Conservation (phyloP, 371 early-diverging fungal species). For the Mucor mucedo region DNA sequence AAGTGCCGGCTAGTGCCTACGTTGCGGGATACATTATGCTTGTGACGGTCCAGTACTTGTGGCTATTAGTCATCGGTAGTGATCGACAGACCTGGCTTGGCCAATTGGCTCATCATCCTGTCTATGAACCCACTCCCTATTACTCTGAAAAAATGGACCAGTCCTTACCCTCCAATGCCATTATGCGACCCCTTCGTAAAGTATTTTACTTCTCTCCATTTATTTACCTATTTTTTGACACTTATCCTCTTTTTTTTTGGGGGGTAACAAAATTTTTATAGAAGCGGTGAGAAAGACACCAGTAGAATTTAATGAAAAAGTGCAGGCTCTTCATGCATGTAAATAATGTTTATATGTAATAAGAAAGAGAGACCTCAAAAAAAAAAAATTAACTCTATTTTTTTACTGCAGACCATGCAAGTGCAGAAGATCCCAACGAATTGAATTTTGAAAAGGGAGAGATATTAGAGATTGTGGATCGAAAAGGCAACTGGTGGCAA, state of each 20-base stretch:
- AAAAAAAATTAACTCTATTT: not conserved
- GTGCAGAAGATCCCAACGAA: constrained; percentile 85
- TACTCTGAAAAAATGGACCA: constrained; percentile 12
- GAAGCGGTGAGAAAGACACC: constrained; percentile 7
- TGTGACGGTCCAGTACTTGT: constrained; percentile 41
- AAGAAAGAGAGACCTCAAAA: constrained; percentile 38
- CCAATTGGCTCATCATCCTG: constrained; percentile 1
- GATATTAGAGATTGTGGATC: constrained; percentile 78
- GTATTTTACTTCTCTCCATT: too few relatives aligned
- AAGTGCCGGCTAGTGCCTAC: constrained; percentile 36
- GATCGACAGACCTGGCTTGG: constrained; percentile 39
- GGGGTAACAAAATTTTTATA: too few relatives aligned
- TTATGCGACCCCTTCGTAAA: not conserved
- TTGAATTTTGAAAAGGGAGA: constrained; percentile 85
- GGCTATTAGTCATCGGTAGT: constrained; percentile 48
- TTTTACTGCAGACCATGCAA: constrained; percentile 69
- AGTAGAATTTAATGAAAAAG: constrained; percentile 36
- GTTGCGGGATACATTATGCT: constrained; percentile 45
- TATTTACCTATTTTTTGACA: too few relatives aligned
- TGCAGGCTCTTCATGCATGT: constrained; percentile 32
- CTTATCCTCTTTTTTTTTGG: too few relatives aligned
- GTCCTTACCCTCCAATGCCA: constrained; percentile 3
- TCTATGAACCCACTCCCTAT: not conserved
- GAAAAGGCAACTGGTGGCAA: constrained; percentile 94
- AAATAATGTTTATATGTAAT: constrained; percentile 44